Percentiles rank a stretch among this genome's conserved stretches.
These are phyloP conservation scores for Mycena belliarum DNA, from an alignment of 768 basidiomycete species.

Conservation along the genomic window DNA sequence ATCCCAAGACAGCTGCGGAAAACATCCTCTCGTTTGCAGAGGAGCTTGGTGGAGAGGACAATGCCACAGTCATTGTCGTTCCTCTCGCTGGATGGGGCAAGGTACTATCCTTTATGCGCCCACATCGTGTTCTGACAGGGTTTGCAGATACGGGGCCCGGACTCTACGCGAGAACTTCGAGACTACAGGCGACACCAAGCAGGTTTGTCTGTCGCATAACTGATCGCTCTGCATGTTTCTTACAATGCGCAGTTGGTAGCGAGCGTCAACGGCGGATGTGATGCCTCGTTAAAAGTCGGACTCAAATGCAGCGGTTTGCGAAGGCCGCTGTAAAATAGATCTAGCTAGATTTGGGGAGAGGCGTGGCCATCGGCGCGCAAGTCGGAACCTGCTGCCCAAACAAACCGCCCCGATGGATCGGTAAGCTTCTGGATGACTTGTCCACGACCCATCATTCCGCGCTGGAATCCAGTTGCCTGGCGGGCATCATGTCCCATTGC, in stretches of 20 bases:
- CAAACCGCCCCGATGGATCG: conserved; percentile 64
- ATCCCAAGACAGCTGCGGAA: conserved; percentile 81
- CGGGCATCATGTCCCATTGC: conserved; percentile 90
- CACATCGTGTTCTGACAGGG: neutral
- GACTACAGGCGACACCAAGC: conserved; percentile 76
- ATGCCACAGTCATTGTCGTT: conserved; percentile 87
- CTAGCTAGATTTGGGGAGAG: conserved; percentile 70
- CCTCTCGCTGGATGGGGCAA: conserved; percentile 93
- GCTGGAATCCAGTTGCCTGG: conserved; percentile 55
- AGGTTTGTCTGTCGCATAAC: conserved; percentile 36
- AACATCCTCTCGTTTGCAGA: conserved; percentile 84
- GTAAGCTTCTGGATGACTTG: conserved; percentile 86
- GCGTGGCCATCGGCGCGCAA: conserved; percentile 88
- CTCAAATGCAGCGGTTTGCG: too few relatives aligned
- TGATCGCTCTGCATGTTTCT: neutral
- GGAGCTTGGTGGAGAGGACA: conserved; percentile 87
- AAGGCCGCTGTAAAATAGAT: neutral
- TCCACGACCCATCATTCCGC: conserved; percentile 76
- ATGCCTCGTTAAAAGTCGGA: neutral
- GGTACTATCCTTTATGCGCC: neutral
- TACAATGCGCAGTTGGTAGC: conserved; percentile 48
- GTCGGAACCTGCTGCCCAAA: conserved; percentile 97
- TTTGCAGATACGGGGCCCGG: conserved; percentile 61
- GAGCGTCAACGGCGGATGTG: conserved; percentile 72
- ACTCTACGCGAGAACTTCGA: conserved; percentile 78